Evolutionary conservation across 805 yeast species (phyloP), one percentile per base, ranked within the genome.

Genomic region (Saccharomycopsis fodiens): DNA sequence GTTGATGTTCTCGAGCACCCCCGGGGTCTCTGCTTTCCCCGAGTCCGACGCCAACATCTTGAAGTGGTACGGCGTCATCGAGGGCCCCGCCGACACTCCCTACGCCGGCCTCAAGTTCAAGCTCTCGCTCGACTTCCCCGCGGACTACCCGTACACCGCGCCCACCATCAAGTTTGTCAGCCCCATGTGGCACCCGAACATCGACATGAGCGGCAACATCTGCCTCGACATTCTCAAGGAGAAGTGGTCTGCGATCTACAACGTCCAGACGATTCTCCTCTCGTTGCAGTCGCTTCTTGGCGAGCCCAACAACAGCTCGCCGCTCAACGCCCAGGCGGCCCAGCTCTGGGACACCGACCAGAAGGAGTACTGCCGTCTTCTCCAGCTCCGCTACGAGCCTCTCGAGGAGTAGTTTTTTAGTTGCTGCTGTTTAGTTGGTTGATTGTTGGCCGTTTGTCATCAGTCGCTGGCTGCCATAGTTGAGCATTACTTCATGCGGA

Each of bases 181-280:
- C 36, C 81, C 82, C 15, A 72, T 77, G 71, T 75, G 77, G 70
- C 84, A 78, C 55, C 85, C 85, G 22, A 78, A 79, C 56, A 76
- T 78, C 50, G 81, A 77, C 53, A 72, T 74, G 67, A 64, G 72
- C 44, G 85, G 85, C n/a, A 71, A 76, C 51, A 79, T 79, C 48
- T 79, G 85, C 52, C 64, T 78, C 38, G 82, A 78, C 57, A 78
- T 79, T 44, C 65, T 79, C 58, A 77, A 78, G 57, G 82, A 77
- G 42, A 68, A 77, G 52, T 79, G 85, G 85, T 70, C 78, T 42
- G 82, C 79, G 1, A 73, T 76, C 7, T 76, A 75, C 59, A 76
- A 76, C 52, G 78, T 79, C 8, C 79, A 76, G 60, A 74, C 79
- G 40, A 73, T 78, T 44, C 63, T 78, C 54, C 63, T 79, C 45